Evolutionary conservation across 495 filamentous ascomycete genomes (phyloP), one percentile per base, ranked within the genome.

Genomic region (Aspergillus bertholletiae): DNA sequence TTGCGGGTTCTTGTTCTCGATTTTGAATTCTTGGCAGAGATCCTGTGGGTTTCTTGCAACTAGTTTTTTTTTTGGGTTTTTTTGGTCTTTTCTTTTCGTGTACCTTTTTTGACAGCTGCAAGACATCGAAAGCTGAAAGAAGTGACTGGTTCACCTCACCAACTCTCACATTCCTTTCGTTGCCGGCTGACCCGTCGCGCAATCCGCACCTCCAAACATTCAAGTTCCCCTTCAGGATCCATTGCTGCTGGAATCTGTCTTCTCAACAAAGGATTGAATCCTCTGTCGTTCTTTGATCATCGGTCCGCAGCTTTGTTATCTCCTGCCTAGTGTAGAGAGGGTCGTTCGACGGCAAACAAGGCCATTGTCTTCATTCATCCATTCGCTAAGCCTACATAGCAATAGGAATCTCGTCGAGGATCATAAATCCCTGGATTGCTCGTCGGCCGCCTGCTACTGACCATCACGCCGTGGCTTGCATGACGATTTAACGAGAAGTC

Each of bases 81-180:
- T n/a, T n/a, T n/a, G n/a, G n/a, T n/a, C n/a, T n/a, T n/a, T n/a
- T n/a, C n/a, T n/a, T n/a, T n/a, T n/a, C n/a, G n/a, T n/a, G n/a
- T n/a, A n/a, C n/a, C 65, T 61, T 58, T 59, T 58, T 63, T 54
- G 26, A 32, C 17, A 46, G 51, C 52, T 47, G 49, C 44, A 48
- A 59, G 60, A 59, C n/a, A 61, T 55, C 54, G 23, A 47, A 59
- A 49, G 62, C 58, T 34, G 49, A 21, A 24, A 46, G n/a, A 37
- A 61, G 64, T 67, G 72, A 68, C 66, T 57, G 66, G 59, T 20
- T 68, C 65, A 69, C 63, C 51, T n/a, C n/a, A n/a, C n/a, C 60
- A 37, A 13, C 28, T 47, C 23, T 17, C 55, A 65, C 72, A 74
- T 75, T 75, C 72, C 65, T 63, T 68, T 70, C 62, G 72, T 75